Conservation (phyloP, 2,329 filamentous ascomycete genomes). For the Coniosporium tulheliwenetii region DNA sequence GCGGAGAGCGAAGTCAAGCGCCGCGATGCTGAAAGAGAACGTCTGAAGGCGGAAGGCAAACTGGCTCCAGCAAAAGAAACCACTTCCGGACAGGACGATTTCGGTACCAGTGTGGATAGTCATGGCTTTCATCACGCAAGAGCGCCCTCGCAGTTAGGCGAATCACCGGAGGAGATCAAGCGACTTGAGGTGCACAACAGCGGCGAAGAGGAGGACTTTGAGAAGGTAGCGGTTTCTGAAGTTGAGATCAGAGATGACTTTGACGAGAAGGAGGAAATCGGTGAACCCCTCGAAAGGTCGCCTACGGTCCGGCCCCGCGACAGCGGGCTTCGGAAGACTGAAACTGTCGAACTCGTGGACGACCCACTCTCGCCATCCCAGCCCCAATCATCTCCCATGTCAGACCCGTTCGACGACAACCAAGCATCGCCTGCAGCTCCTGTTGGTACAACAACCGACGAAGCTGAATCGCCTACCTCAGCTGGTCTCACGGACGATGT, state of each 20-base stretch:
- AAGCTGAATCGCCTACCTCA: conserved; percentile 32
- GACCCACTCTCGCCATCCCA: too few species aligned
- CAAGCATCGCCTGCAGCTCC: neutral
- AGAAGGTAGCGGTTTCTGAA: conserved; percentile 60
- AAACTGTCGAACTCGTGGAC: too few species aligned
- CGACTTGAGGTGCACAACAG: conserved; percentile 64
- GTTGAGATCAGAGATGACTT: conserved; percentile 59
- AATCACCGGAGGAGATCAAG: conserved; percentile 50
- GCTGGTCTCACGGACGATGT: conserved; percentile 39
- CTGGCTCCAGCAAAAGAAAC: conserved; percentile 41
- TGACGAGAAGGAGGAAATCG: conserved; percentile 32
- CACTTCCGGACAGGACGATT: conserved; percentile 40
- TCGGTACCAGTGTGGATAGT: conserved; percentile 35
- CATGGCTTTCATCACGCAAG: conserved; percentile 35
- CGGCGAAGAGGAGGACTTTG: conserved; percentile 82
- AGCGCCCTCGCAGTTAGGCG: conserved; percentile 25
- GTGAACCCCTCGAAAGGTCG: conserved; percentile 19
- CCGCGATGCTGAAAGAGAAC: conserved; percentile 68
- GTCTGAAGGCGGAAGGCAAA: conserved; percentile 60
- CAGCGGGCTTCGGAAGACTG: too few species aligned
- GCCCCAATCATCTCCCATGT: too few species aligned
- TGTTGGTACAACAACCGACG: conserved; percentile 8
- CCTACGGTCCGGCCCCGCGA: conserved; percentile 33
- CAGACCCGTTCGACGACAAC: neutral
- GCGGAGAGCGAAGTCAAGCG: conserved; percentile 73